phyloP scores from a whole-genome alignment of 1,139 yeast species.

The Diutina catenulata region DNA sequence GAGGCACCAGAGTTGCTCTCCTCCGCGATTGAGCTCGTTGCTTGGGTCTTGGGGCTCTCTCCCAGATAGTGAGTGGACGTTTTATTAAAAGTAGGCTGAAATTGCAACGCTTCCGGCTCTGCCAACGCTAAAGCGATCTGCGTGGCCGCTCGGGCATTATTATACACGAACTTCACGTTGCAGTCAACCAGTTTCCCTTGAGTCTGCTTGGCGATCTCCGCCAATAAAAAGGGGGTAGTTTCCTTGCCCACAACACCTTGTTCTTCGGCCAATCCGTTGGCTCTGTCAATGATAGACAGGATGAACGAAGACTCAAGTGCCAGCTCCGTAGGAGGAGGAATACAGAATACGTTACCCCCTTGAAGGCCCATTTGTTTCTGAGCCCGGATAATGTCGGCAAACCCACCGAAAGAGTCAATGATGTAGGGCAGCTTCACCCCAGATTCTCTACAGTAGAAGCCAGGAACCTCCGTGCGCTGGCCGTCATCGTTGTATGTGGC shows the following conservation, averaged over 20 bases:
- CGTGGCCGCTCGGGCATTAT: constrained; percentile 63
- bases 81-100: too few relatives aligned
- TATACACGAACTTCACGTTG: constrained; percentile 64
- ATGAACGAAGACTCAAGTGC: constrained; percentile 50
- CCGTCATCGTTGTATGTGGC: constrained; percentile 34
- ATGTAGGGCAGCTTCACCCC: constrained; percentile 63
- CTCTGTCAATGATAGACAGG: constrained; percentile 41
- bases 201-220: constrained; percentile 53
- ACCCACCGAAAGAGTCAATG: constrained; percentile 38
- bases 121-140: constrained; percentile 46
- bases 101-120: neutral
- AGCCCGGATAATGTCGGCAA: constrained; percentile 49
- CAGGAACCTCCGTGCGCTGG: constrained; percentile 44
- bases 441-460: constrained; percentile 70
- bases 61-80: too few relatives aligned
- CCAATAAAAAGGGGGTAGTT: constrained; percentile 66
- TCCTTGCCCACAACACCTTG: constrained; percentile 56
- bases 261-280: constrained; percentile 44
- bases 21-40: too few relatives aligned
- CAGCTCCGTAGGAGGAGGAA: constrained; percentile 63
- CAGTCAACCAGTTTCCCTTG: constrained; percentile 59
- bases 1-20: too few relatives aligned
- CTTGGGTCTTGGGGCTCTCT: too few relatives aligned
- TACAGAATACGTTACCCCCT: constrained; percentile 69
- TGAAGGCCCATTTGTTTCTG: constrained; percentile 42